phyloP scores from a whole-genome alignment of 257 asterid species.

The Leonotis leonurus region DNA sequence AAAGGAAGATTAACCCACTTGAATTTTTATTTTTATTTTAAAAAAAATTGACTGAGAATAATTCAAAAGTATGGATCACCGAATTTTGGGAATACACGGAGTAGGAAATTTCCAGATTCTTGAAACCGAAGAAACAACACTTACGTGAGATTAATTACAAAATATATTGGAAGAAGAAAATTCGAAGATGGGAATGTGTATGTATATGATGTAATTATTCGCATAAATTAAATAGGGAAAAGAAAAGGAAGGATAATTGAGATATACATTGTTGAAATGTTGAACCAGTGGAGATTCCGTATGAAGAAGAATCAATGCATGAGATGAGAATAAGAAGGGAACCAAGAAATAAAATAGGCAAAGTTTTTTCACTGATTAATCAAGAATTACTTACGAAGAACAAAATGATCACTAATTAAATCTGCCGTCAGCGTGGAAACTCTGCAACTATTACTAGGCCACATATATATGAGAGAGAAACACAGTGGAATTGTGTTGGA shows the following conservation, averaged over 20 bases:
- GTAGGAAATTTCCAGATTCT: neutral
- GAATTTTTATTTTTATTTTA: neutral
- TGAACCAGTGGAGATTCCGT: neutral
- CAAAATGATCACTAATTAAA: neutral
- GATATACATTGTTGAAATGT: neutral
- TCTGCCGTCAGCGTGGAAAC: neutral
- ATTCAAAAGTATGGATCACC: neutral
- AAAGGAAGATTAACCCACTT: constrained; percentile 9
- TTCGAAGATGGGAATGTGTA: neutral
- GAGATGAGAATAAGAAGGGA: neutral
- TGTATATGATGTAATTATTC: too few species aligned
- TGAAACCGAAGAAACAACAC: neutral
- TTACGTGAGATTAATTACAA: neutral
- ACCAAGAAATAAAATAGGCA: neutral
- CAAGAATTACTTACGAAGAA: constrained; percentile 3
- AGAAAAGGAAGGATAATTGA: neutral
- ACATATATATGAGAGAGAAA: neutral
- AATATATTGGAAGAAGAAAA: neutral
- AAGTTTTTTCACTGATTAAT: neutral
- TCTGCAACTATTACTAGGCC: neutral
- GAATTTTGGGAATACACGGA: constrained; percentile 1
- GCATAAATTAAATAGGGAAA: too few species aligned
- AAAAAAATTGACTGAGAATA: constrained; percentile 10
- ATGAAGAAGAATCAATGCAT: neutral
- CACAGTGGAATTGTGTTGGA: neutral